phyloP scores from a whole-genome alignment of 768 basidiomycete species.

The Boletus eberwhitei region DNA sequence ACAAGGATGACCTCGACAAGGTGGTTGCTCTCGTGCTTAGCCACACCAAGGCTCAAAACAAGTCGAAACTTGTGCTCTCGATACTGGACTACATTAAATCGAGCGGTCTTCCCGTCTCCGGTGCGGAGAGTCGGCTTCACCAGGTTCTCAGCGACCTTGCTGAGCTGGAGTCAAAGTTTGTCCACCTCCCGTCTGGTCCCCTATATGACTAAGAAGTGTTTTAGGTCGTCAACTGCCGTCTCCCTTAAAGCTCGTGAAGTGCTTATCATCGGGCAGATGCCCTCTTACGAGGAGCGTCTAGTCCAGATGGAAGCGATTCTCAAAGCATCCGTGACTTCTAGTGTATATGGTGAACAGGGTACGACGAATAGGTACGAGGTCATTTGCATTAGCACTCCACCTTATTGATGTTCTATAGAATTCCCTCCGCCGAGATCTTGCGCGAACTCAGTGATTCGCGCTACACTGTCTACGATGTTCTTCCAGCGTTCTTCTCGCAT shows the following conservation, averaged over 20 bases:
- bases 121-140: slow-evolving; percentile 69
- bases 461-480: slow-evolving; percentile 95
- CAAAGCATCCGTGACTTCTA: slow-evolving; percentile 80
- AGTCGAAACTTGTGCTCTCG: slow-evolving; percentile 81
- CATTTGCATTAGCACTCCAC: background rate
- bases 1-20: slow-evolving; percentile 90
- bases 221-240: slow-evolving; percentile 85
- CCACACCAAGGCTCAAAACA: slow-evolving; percentile 93
- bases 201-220: slow-evolving; percentile 2
- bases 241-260: slow-evolving; percentile 96
- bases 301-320: slow-evolving; percentile 94
- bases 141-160: slow-evolving; percentile 79
- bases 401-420: slow-evolving; percentile 39
- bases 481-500: slow-evolving; percentile 93
- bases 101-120: slow-evolving; percentile 70
- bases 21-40: slow-evolving; percentile 86
- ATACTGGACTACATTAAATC: slow-evolving; percentile 89
- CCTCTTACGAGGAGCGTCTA: slow-evolving; percentile 92
- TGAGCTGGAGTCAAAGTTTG: slow-evolving; percentile 83
- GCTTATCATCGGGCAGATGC: slow-evolving; percentile 92
- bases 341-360: slow-evolving; percentile 85
- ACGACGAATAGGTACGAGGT: slow-evolving; percentile 50
- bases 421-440: slow-evolving; percentile 81
- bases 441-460: slow-evolving; percentile 93
- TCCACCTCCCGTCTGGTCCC: slow-evolving; percentile 4